Evolutionary conservation across 768 basidiomycete species (phyloP).

Genomic region (Russula foetens): DNA sequence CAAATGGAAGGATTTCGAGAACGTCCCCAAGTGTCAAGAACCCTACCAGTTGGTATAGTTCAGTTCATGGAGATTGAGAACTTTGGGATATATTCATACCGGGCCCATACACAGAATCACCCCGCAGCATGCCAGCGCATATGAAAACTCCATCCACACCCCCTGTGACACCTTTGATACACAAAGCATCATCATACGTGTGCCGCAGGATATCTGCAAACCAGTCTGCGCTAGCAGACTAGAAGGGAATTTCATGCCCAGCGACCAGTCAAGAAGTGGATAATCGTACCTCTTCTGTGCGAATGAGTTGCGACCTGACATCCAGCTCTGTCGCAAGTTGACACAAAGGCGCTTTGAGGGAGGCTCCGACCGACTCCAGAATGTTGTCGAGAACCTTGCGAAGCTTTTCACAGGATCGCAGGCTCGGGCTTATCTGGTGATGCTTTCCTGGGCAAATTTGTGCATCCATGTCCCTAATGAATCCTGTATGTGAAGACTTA

Average conservation of each 20-base stretch:
- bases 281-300: slow-evolving; percentile 56
- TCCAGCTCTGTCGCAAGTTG: slow-evolving; percentile 60
- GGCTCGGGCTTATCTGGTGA: slow-evolving; percentile 51
- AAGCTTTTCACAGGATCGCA: slow-evolving; percentile 37
- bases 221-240: slow-evolving; percentile 75
- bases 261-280: not conserved
- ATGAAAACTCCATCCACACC: slow-evolving; percentile 78
- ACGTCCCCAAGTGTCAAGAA: slow-evolving; percentile 78
- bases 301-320: slow-evolving; percentile 64
- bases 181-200: slow-evolving; percentile 67
- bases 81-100: slow-evolving; percentile 34
- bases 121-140: slow-evolving; percentile 76
- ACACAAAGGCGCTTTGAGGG: slow-evolving; percentile 72
- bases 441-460: slow-evolving; percentile 45
- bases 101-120: slow-evolving; percentile 78
- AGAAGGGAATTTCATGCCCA: not conserved
- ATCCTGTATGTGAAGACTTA: slow-evolving; percentile 23
- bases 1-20: slow-evolving; percentile 82
- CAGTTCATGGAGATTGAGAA: not conserved
- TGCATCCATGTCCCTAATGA: not conserved
- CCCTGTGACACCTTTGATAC: slow-evolving; percentile 41
- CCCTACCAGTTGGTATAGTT: slow-evolving; percentile 34
- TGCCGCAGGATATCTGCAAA: slow-evolving; percentile 79
- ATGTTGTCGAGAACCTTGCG: slow-evolving; percentile 51
- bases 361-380: slow-evolving; percentile 57